These are phyloP conservation scores for Populus trichocarpa DNA, from an alignment of 441 rosid species.

Conservation along the genomic window DNA sequence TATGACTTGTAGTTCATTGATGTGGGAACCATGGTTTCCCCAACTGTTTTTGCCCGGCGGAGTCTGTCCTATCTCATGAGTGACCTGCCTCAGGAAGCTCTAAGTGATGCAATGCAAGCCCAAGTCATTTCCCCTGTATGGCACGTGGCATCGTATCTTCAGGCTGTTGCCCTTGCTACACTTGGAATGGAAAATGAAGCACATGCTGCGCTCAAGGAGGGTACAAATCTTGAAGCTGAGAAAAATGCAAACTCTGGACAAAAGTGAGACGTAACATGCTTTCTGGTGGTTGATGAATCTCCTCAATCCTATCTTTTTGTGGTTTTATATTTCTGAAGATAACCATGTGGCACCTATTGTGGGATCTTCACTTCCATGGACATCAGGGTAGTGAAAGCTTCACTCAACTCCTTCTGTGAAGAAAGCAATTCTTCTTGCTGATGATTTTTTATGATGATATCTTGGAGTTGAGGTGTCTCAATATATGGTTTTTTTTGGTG, in stretches of 20 bases:
- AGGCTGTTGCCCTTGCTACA: slow-evolving; percentile 56
- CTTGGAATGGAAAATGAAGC: slow-evolving; percentile 75
- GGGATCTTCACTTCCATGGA: slow-evolving; percentile 1
- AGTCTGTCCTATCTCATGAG: slow-evolving; percentile 71
- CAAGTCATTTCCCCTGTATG: slow-evolving; percentile 74
- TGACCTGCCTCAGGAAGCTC: slow-evolving; percentile 74
- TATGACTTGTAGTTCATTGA: slow-evolving; percentile 50
- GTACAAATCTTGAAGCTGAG: slow-evolving; percentile 58
- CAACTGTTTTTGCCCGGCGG: slow-evolving; percentile 72
- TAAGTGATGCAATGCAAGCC: slow-evolving; percentile 75
- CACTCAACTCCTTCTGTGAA: not conserved
- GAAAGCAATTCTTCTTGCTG: slow-evolving; percentile 6
- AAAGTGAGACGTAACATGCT: slow-evolving; percentile 7
- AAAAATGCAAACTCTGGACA: slow-evolving; percentile 28
- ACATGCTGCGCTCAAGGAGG: slow-evolving; percentile 68
- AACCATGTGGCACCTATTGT: not conserved
- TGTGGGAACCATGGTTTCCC: slow-evolving; percentile 67
- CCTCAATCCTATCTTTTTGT: not conserved
- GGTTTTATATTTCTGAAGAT: slow-evolving; percentile 14
- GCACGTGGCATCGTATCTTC: slow-evolving; percentile 82
- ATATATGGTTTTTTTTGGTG: not conserved
- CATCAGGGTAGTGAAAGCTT: not conserved
- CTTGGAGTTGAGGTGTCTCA: slow-evolving; percentile 12
- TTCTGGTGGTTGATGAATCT: not conserved
- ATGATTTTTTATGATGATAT: not conserved